Base-by-base conservation (phyloP, 1,284 basidiomycete genomes). In the Moesziomyces globuligerus region DNA sequence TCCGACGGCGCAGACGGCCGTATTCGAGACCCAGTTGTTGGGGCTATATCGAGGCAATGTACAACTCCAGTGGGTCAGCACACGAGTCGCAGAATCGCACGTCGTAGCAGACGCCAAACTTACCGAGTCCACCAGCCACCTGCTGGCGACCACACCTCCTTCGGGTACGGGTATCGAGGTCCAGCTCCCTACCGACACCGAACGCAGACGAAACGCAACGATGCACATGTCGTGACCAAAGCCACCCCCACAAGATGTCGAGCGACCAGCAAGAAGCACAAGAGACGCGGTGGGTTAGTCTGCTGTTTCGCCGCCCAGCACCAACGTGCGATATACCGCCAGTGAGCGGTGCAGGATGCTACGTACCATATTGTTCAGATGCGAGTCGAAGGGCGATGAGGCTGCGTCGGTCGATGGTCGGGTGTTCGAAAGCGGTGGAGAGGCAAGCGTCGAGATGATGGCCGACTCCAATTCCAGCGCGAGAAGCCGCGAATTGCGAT, bases 121-220 rank as follows among this genome's bases (percentile, higher is more conserved):
- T 60, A 79, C 77, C 78, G 82, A 44, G 85, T 84, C 86, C 86
- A 87, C 86, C 86, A 87, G 48, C 86, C 86, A 68, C 86, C 86
- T 64, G 84, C 80, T 48, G 86, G 86, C 43, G 84, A 83, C 86
- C 86, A 87, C 60, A 87, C 86, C 78, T 86, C 85, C 82, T 86
- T 87, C 26, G 86, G 86, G 81, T 84, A 87, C 49, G 86, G 85
- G 79, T 85, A 87, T 68, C 85, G 86, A 70, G 82, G 81, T 57
- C 83, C 83, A 64, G 81, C 83, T 68, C 82, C 83, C 74, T 79
- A 53, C 43, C 13, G 13, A 18, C 18, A 13, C 37, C 17, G 9
- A 18, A 29, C 29, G n/a, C 29, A 29, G 10, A 7, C 10, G 4
- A 9, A 29, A 13, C 29, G 29, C 10, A 13, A 13, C 6, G 29